These are phyloP conservation scores for Kondoa subrosea DNA, from an alignment of 768 basidiomycete genomes.

Conservation along the genomic window DNA sequence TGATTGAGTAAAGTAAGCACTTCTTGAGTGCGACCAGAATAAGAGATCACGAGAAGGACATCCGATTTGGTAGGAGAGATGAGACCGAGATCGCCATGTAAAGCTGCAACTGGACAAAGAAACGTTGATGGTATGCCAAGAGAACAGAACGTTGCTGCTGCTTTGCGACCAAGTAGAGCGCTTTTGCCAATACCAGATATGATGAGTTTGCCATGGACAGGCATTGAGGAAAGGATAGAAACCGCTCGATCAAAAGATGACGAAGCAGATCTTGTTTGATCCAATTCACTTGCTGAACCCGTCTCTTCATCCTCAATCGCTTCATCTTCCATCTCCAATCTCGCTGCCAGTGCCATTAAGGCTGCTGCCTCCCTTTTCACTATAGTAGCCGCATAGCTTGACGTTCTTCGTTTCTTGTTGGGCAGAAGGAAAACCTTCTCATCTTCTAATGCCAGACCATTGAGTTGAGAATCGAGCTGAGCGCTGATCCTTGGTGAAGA, in stretches of 20 bases:
- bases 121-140: conserved; percentile 26
- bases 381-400: conserved; percentile 21
- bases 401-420: neutral
- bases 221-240: conserved; percentile 17
- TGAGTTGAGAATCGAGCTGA: neutral
- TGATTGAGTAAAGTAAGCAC: conserved; percentile 25
- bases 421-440: neutral
- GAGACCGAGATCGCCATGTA: conserved; percentile 29
- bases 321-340: conserved; percentile 12
- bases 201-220: conserved; percentile 23
- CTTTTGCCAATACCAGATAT: conserved; percentile 28
- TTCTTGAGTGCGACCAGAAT: conserved; percentile 28
- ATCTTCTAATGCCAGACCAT: neutral
- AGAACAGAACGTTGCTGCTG: conserved; percentile 27
- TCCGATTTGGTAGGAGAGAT: conserved; percentile 23
- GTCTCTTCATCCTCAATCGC: conserved; percentile 8
- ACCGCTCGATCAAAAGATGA: conserved; percentile 23
- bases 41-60: conserved; percentile 26
- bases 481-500: neutral
- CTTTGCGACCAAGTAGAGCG: conserved; percentile 25
- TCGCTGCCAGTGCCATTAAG: conserved; percentile 26
- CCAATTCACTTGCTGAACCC: neutral
- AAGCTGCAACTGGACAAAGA: conserved; percentile 27
- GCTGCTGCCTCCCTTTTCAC: conserved; percentile 28
- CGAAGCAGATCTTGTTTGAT: too few species aligned